Evolutionary conservation across 1,139 yeast species (phyloP).

Genomic region (Yamadazyma epiphylla): DNA sequence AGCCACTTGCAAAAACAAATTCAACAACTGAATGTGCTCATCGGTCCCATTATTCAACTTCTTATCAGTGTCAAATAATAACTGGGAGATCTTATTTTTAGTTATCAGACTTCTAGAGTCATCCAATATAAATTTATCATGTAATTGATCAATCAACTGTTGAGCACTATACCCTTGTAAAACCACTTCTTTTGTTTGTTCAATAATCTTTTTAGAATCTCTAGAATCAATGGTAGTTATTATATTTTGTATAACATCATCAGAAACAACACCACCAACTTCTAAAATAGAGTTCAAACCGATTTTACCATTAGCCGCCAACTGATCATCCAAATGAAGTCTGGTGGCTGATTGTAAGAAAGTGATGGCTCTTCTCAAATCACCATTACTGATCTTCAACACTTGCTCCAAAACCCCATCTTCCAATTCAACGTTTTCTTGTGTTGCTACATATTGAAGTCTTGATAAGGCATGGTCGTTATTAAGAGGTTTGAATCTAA

Average conservation of each 20-base stretch:
- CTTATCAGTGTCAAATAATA: slow-evolving; percentile 72
- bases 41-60: slow-evolving; percentile 82
- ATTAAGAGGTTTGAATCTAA: slow-evolving; percentile 79
- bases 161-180: slow-evolving; percentile 86
- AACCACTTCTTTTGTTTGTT: slow-evolving; percentile 51
- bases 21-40: slow-evolving; percentile 81
- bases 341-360: slow-evolving; percentile 84
- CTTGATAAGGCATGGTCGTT: slow-evolving; percentile 66
- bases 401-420: slow-evolving; percentile 56
- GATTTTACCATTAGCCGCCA: slow-evolving; percentile 21
- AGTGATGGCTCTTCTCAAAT: slow-evolving; percentile 90
- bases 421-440: slow-evolving; percentile 46
- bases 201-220: slow-evolving; percentile 34
- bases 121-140: slow-evolving; percentile 63
- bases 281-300: slow-evolving; percentile 54
- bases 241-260: slow-evolving; percentile 43
- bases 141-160: slow-evolving; percentile 75
- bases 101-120: slow-evolving; percentile 49
- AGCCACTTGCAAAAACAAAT: slow-evolving; percentile 60
- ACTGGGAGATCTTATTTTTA: slow-evolving; percentile 62
- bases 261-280: slow-evolving; percentile 82
- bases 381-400: slow-evolving; percentile 74
- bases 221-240: slow-evolving; percentile 36
- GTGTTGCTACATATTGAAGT: slow-evolving; percentile 54
- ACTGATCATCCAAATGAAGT: slow-evolving; percentile 37